Percentiles rank a stretch among this genome's conserved stretches.
Conservation (phyloP, 805 yeast species). For the Teunomyces atbi region DNA sequence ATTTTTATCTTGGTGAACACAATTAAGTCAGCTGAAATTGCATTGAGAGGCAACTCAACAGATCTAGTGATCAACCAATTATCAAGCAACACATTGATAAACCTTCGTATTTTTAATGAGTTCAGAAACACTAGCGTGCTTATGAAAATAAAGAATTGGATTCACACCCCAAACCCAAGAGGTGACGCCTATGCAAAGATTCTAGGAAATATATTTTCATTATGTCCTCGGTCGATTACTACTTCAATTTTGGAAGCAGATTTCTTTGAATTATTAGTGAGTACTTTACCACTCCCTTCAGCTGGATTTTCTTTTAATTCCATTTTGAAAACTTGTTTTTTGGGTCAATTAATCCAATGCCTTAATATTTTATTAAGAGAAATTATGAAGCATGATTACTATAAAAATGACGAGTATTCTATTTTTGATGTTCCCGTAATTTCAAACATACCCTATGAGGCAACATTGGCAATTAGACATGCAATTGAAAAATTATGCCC, state of each 20-base stretch:
- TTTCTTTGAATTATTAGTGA: constrained; percentile 53
- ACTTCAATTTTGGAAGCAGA: constrained; percentile 42
- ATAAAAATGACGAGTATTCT: constrained; percentile 20
- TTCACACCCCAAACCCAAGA: constrained; percentile 22
- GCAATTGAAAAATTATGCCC: constrained; percentile 23
- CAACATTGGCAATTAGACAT: constrained; percentile 17
- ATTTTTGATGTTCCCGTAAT: constrained; percentile 39
- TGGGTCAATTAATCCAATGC: constrained; percentile 53
- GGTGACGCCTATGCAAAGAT: constrained; percentile 32
- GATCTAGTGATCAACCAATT: constrained; percentile 52
- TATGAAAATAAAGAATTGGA: constrained; percentile 38
- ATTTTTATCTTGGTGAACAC: constrained; percentile 49
- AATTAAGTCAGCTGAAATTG: constrained; percentile 63
- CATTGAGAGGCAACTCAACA: constrained; percentile 52
- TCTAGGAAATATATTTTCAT: constrained; percentile 32
- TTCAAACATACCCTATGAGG: constrained; percentile 18
- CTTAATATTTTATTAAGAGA: constrained; percentile 24
- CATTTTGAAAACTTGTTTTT: constrained; percentile 48
- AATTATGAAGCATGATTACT: constrained; percentile 26
- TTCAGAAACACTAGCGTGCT: constrained; percentile 34
- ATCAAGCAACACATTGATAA: constrained; percentile 58
- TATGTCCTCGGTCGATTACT: constrained; percentile 33
- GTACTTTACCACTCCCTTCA: constrained; percentile 47
- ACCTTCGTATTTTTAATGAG: constrained; percentile 50
- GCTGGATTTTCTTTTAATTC: constrained; percentile 46